These are phyloP conservation scores for Singerocomus rubriflavus DNA, from an alignment of 1,284 basidiomycete genomes.

Conservation along the genomic window DNA sequence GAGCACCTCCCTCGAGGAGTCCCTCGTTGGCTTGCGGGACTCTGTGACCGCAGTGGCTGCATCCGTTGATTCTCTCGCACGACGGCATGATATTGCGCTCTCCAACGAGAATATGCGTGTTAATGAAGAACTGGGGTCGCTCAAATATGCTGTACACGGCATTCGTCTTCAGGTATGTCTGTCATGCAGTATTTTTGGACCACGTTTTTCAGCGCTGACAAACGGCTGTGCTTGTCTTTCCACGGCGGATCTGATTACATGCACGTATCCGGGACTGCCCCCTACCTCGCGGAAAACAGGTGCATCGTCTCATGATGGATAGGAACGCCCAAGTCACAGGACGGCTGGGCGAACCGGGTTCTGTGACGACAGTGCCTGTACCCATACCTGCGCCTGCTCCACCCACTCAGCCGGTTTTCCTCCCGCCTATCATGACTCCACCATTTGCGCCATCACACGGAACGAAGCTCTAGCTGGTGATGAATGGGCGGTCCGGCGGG, in stretches of 20 bases:
- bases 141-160: conserved; percentile 73
- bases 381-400: conserved; percentile 24
- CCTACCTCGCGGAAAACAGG: conserved; percentile 26
- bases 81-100: conserved; percentile 62
- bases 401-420: conserved; percentile 23
- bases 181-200: conserved; percentile 3
- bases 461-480: conserved; percentile 26
- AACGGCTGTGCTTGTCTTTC: conserved; percentile 7
- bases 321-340: conserved; percentile 55
- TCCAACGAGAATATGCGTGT: conserved; percentile 71
- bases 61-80: conserved; percentile 60
- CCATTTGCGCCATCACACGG: conserved; percentile 31
- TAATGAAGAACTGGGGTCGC: conserved; percentile 71
- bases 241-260: conserved; percentile 9
- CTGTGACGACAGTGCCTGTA: conserved; percentile 15
- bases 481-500: neutral
- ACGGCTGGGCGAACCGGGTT: conserved; percentile 26
- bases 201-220: neutral
- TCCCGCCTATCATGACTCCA: conserved; percentile 34
- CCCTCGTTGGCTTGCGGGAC: conserved; percentile 57
- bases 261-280: conserved; percentile 13
- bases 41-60: conserved; percentile 57
- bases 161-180: conserved; percentile 72
- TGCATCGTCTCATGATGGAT: conserved; percentile 67
- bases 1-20: conserved; percentile 55